Conservation (phyloP, 352 stramenopile species). For the Phytophthora chlamydospora region DNA sequence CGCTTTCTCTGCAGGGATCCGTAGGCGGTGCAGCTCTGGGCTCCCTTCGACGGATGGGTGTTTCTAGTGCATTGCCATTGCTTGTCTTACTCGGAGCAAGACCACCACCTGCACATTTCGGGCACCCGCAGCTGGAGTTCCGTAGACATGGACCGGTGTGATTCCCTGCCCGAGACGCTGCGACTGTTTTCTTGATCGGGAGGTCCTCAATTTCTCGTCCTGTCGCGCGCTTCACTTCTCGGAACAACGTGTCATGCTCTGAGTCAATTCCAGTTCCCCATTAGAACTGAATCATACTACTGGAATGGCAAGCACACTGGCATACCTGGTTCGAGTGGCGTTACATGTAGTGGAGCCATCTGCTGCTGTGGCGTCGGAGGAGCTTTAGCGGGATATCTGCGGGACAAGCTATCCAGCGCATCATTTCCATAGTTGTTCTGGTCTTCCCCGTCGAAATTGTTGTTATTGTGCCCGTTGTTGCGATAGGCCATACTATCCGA, state of each 20-base stretch:
- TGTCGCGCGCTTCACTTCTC: conserved; percentile 81
- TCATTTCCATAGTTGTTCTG: conserved; percentile 33
- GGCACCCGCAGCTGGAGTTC: conserved; percentile 75
- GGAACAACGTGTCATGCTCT: conserved; percentile 85
- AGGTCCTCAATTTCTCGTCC: conserved; percentile 72
- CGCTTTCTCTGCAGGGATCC: conserved; percentile 41
- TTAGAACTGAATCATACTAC: conserved; percentile 29
- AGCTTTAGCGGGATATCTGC: conserved; percentile 65
- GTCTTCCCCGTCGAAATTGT: conserved; percentile 43
- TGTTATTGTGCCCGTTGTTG: conserved; percentile 56
- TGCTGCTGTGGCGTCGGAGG: conserved; percentile 31
- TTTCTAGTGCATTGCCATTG: conserved; percentile 18
- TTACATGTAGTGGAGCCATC: conserved; percentile 27
- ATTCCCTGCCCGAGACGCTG: conserved; percentile 17
- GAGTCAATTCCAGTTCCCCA: conserved; percentile 36
- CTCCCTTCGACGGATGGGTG: conserved; percentile 49
- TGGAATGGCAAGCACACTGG: neutral
- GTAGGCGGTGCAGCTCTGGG: conserved; percentile 17
- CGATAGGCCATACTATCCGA: conserved; percentile 26
- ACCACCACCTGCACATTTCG: conserved; percentile 56
- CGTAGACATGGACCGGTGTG: conserved; percentile 63
- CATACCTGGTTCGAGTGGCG: conserved; percentile 57
- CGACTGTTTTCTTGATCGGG: conserved; percentile 48
- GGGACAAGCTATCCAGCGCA: conserved; percentile 69
- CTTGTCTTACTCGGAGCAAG: conserved; percentile 13